Evolutionary conservation across 306 rosid genomes (phyloP).

Genomic region (Castanopsis chinensis): DNA sequence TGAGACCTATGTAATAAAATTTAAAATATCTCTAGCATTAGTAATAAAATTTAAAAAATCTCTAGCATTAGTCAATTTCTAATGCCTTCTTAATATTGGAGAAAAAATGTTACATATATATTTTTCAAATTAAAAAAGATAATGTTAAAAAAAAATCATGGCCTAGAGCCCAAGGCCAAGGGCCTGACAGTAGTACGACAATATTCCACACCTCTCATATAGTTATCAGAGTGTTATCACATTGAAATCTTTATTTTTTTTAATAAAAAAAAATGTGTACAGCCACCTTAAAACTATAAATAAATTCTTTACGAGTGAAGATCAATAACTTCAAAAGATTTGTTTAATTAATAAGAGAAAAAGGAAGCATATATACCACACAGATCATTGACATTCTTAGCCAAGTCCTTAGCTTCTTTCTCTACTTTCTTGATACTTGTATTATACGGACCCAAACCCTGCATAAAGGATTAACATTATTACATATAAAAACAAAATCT

Average conservation of each 20-base stretch:
- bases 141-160: too few species aligned
- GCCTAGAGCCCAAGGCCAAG: too few species aligned
- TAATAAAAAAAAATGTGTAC: background rate
- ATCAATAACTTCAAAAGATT: background rate
- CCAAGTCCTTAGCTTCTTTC: conserved; percentile 94
- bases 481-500: background rate
- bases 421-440: conserved; percentile 75
- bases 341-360: conserved; percentile 3
- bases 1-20: too few species aligned
- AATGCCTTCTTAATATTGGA: too few species aligned
- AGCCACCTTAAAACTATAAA: background rate
- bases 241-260: background rate
- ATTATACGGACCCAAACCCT: conserved; percentile 98
- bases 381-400: conserved; percentile 89
- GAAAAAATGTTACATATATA: too few species aligned
- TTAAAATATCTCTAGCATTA: too few species aligned
- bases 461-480: conserved; percentile 23
- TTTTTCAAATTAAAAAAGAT: too few species aligned
- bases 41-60: too few species aligned
- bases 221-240: background rate
- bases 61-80: too few species aligned
- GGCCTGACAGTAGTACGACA: too few species aligned
- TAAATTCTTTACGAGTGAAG: background rate
- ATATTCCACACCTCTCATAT: too few species aligned
- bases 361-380: conserved; percentile 48